phyloP scores from a whole-genome alignment of 129 eudicot genomes.

The Centaurea solstitialis region DNA sequence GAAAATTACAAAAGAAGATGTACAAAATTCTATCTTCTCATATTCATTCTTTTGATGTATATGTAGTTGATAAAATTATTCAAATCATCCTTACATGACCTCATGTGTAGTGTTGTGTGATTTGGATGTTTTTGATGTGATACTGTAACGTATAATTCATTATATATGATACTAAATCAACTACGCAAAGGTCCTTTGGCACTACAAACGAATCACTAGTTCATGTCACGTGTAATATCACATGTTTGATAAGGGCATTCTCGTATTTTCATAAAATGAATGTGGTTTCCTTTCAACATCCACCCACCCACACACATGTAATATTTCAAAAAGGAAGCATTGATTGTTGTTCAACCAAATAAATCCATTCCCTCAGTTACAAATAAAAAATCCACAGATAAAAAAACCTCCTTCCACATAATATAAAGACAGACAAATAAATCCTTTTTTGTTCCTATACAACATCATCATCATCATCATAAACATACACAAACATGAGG shows the following conservation, averaged over 20 bases:
- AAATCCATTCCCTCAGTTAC: slow-evolving; percentile 40
- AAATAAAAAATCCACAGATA: slow-evolving; percentile 18
- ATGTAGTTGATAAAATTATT: slow-evolving; percentile 38
- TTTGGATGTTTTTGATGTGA: no score
- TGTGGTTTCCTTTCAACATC: no score
- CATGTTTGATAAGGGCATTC: no score
- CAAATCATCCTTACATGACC: slow-evolving; percentile 37
- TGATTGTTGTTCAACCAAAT: slow-evolving; percentile 6
- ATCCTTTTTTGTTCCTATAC: slow-evolving; percentile 40
- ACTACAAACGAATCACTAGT: no score
- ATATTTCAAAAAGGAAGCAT: slow-evolving; percentile 13
- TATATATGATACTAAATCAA: no score
- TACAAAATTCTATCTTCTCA: slow-evolving; percentile 26
- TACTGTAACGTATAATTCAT: no score
- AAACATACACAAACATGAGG: slow-evolving; percentile 37
- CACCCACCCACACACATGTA: no score
- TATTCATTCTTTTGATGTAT: slow-evolving; percentile 34
- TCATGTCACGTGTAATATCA: no score
- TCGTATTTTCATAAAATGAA: no score
- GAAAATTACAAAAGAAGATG: neutral
- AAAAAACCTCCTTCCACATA: neutral
- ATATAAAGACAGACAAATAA: slow-evolving; percentile 14
- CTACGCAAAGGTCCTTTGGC: no score
- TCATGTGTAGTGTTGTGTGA: no score
- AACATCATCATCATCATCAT: slow-evolving; percentile 26